Evolutionary conservation across 2,329 filamentous ascomycete species (phyloP), one percentile per base, ranked within the genome.

Genomic region (Colletotrichum sublineola): DNA sequence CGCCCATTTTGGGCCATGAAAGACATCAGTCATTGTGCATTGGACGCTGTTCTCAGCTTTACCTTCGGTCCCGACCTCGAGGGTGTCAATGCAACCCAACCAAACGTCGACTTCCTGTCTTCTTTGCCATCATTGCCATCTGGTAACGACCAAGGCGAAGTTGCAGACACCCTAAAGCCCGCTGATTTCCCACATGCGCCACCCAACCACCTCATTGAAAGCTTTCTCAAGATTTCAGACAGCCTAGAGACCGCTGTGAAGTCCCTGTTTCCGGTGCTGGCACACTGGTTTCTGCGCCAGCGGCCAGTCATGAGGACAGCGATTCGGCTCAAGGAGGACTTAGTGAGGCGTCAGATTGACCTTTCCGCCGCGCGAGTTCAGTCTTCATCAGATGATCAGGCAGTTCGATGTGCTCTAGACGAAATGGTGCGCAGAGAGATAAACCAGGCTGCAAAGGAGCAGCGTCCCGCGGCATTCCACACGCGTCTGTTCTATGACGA

Each of bases 41-140:
- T 82, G 3, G 81, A 83, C 69, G 73, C 75, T 48, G 79, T 83
- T 12, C 77, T 80, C 38, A 78, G 76, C 24, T 77, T 77, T 15
- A 74, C 76, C 29, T 80, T 82, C 31, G 80, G 78, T 40, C 50
- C 68, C 14, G 68, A 64, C 12, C 15, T 71, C 42, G 44, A 58
- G 12, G 58, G 68, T 9, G 50, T 68, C 36, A 63, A 58, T 20
- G 64, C 68, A n/a, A 71, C 68, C 33, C 68, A 71, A 20, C 68
- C 64, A 15, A 36, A 63, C 11, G 38, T 71, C 3, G 68, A 71
- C 42, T 29, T 38, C 29, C 53, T 71, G 8, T 48, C 68, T 12
- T 58, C 64, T 1, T 8, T 71, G 9, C 7, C 63, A n/a, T 67
- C 42, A 2, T 33, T 63, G 57, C 58, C 53, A 2, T 48, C 44